phyloP scores from a whole-genome alignment of 2,329 filamentous ascomycete species.

The Xylariaceae sp. region DNA sequence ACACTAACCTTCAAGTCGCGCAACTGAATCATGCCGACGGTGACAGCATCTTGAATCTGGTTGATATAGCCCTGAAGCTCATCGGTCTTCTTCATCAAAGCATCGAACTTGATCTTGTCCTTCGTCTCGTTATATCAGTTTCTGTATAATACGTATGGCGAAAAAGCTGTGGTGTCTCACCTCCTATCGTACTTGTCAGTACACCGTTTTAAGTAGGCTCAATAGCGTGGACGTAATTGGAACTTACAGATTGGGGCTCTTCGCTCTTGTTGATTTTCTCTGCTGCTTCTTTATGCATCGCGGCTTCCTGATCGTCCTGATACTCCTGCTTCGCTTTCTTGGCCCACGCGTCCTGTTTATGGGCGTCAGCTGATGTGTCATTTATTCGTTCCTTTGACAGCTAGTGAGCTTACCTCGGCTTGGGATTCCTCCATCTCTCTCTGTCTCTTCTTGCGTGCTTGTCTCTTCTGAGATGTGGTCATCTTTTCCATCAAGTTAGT shows the following conservation, averaged over 20 bases:
- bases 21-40: slow-evolving; percentile 12
- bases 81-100: slow-evolving; percentile 1
- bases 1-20: slow-evolving; percentile 16
- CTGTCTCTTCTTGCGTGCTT: not conserved
- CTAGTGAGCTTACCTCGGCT: not conserved
- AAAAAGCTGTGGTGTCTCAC: too few species aligned
- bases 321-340: too few species aligned
- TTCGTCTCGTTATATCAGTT: too few species aligned
- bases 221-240: too few species aligned
- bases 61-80: slow-evolving; percentile 20
- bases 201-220: too few species aligned
- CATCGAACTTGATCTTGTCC: not conserved
- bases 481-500: not conserved
- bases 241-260: too few species aligned
- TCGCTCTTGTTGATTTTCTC: too few species aligned
- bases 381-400: too few species aligned
- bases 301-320: too few species aligned
- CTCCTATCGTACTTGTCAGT: too few species aligned
- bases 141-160: too few species aligned
- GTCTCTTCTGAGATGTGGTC: not conserved
- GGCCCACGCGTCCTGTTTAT: not conserved
- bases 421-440: not conserved
- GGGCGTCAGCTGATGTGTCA: not conserved
- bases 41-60: slow-evolving; percentile 20
- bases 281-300: too few species aligned